These are phyloP conservation scores for Wallacemonas rigidus DNA, from an alignment of 208 protist species.

Conservation along the genomic window DNA sequence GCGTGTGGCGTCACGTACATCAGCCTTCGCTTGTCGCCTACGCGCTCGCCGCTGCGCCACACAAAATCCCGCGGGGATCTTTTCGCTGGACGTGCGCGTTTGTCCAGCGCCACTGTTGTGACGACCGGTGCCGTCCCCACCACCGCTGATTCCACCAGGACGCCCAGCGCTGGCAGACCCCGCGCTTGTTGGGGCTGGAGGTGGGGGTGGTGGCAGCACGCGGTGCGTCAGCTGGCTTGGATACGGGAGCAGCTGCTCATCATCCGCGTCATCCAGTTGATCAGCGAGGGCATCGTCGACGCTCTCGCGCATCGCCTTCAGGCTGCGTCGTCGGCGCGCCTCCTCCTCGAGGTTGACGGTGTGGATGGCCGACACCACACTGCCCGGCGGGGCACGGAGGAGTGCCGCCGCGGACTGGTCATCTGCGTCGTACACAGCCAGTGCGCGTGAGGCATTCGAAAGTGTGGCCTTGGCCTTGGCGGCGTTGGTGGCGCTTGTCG, in stretches of 20 bases:
- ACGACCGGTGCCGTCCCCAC: too few relatives aligned
- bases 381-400: constrained; percentile 5
- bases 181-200: background rate
- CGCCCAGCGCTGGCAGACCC: too few relatives aligned
- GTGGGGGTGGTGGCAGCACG: constrained; percentile 17
- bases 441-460: constrained; percentile 10
- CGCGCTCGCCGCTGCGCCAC: constrained; percentile 13
- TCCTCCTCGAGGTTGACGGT: constrained; percentile 37
- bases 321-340: constrained; percentile 21
- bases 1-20: constrained; percentile 33
- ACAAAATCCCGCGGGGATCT: constrained; percentile 21
- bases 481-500: background rate
- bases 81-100: background rate
- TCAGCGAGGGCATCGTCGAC: constrained; percentile 8
- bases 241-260: constrained; percentile 32
- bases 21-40: constrained; percentile 17
- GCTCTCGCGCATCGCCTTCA: constrained; percentile 24
- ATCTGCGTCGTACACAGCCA: constrained; percentile 9
- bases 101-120: too few relatives aligned
- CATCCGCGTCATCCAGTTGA: background rate
- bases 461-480: background rate
- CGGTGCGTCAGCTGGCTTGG: constrained; percentile 45
- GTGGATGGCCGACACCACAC: constrained; percentile 33
- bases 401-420: constrained; percentile 14
- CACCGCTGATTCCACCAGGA: too few relatives aligned